Conservation (phyloP, 345 rosid species). For the Erysimum cheiranthoides region DNA sequence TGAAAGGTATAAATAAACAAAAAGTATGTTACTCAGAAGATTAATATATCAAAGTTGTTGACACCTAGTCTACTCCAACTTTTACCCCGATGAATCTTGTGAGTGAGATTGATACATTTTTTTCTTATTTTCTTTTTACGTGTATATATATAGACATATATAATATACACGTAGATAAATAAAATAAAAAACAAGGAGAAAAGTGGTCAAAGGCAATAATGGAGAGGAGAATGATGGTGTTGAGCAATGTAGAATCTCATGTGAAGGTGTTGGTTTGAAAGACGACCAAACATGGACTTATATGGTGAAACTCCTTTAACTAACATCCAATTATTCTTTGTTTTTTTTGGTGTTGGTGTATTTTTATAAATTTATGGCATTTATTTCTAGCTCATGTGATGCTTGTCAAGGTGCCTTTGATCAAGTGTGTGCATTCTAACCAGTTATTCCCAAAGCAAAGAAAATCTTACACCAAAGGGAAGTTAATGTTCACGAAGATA, state of each 20-base stretch:
- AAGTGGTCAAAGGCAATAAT: conserved; percentile 92
- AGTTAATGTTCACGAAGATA: background rate
- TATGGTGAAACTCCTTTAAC: conserved; percentile 41
- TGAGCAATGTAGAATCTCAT: conserved; percentile 62
- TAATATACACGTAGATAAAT: conserved; percentile 1
- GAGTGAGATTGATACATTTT: conserved; percentile 8
- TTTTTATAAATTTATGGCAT: background rate
- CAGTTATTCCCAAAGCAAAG: conserved; percentile 2
- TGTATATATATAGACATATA: background rate
- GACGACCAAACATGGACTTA: conserved; percentile 51
- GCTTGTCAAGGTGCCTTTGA: conserved; percentile 52
- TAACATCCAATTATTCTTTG: conserved; percentile 33
- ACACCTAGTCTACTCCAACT: conserved; percentile 25
- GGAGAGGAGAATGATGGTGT: conserved; percentile 58
- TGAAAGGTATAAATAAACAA: background rate
- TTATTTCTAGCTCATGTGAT: conserved; percentile 39
- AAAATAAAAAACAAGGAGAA: conserved; percentile 44
- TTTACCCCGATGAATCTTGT: conserved; percentile 26
- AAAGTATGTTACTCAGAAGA: conserved; percentile 4
- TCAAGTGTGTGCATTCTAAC: conserved; percentile 54
- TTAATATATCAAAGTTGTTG: conserved; percentile 17
- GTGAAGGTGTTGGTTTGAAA: conserved; percentile 64
- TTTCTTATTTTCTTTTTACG: too few relatives aligned
- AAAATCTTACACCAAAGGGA: background rate
- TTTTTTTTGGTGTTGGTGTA: background rate